Percentiles rank a stretch among this genome's conserved stretches.
These are phyloP conservation scores for Exophiala viscosa DNA, from an alignment of 2,329 filamentous ascomycete species.

Conservation along the genomic window DNA sequence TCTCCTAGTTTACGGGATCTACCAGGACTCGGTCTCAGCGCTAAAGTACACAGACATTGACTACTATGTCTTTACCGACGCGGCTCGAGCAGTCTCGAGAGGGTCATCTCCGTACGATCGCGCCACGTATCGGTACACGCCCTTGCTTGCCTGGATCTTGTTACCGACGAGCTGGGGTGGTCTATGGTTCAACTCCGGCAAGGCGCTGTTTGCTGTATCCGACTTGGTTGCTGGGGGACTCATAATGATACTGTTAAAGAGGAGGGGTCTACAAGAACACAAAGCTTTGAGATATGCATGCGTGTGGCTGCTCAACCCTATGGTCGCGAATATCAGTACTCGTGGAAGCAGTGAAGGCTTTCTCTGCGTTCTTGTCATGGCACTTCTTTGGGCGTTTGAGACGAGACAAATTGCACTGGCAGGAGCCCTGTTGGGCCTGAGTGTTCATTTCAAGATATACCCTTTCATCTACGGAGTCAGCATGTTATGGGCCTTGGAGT, in stretches of 20 bases:
- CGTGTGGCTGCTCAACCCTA: constrained; percentile 93
- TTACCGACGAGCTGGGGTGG: constrained; percentile 68
- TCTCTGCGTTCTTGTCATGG: constrained; percentile 77
- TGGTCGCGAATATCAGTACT: constrained; percentile 96
- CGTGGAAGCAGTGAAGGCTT: constrained; percentile 90
- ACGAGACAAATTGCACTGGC: constrained; percentile 61
- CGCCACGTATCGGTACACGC: constrained; percentile 96
- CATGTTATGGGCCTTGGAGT: constrained; percentile 41
- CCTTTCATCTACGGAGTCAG: constrained; percentile 86
- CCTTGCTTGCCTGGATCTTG: constrained; percentile 85
- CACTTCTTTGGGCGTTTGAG: constrained; percentile 76
- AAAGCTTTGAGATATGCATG: constrained; percentile 71
- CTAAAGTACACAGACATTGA: constrained; percentile 99
- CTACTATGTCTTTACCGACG: constrained; percentile 97
- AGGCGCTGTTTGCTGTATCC: constrained; percentile 76
- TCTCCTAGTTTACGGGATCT: constrained; percentile 82
- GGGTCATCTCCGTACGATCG: constrained; percentile 75
- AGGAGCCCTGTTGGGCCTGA: constrained; percentile 71
- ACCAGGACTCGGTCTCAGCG: constrained; percentile 86
- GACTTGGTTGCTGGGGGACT: constrained; percentile 84
- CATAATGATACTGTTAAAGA: constrained; percentile 56
- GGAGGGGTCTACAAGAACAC: constrained; percentile 46
- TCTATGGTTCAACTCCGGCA: constrained; percentile 76
- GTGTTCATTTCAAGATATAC: constrained; percentile 98
- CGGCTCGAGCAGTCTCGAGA: constrained; percentile 69